Conservation (phyloP, 2,329 filamentous ascomycete species). For the Aureobasidium sp. region DNA sequence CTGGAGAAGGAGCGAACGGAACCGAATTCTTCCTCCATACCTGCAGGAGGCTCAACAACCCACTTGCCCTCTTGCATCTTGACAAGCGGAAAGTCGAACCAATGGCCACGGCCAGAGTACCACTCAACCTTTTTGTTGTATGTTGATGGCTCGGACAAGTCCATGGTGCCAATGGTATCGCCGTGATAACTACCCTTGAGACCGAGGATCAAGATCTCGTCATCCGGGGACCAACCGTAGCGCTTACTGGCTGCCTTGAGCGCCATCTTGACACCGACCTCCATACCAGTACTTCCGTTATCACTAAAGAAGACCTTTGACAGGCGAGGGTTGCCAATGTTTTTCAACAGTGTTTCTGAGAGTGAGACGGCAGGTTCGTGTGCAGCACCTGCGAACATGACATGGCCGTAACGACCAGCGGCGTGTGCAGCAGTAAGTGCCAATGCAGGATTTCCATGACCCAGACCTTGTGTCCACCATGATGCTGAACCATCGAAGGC, state of each 20-base stretch:
- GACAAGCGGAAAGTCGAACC: conserved; percentile 73
- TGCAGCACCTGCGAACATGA: conserved; percentile 79
- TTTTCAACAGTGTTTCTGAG: conserved; percentile 55
- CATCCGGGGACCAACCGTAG: conserved; percentile 57
- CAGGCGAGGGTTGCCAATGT: conserved; percentile 57
- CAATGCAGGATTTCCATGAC: conserved; percentile 66
- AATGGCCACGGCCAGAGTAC: conserved; percentile 70
- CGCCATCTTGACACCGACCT: conserved; percentile 82
- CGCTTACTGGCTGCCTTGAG: conserved; percentile 59
- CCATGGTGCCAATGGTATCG: conserved; percentile 84
- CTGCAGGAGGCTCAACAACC: conserved; percentile 52
- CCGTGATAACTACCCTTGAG: conserved; percentile 78
- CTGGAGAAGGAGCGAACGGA: conserved; percentile 38
- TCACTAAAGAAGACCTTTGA: conserved; percentile 74
- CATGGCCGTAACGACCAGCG: conserved; percentile 75
- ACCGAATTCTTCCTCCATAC: conserved; percentile 42
- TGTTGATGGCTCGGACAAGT: conserved; percentile 67
- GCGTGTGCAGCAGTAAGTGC: conserved; percentile 72
- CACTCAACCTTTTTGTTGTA: conserved; percentile 82
- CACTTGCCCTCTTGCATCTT: conserved; percentile 60
- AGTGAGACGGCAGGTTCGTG: conserved; percentile 69
- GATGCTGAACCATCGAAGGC: conserved; percentile 80
- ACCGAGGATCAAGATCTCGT: conserved; percentile 61
- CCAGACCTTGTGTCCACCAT: conserved; percentile 87
- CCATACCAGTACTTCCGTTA: conserved; percentile 75